phyloP scores from a whole-genome alignment of 1,284 basidiomycete species.

The Kalmanozyma brasiliensis region DNA sequence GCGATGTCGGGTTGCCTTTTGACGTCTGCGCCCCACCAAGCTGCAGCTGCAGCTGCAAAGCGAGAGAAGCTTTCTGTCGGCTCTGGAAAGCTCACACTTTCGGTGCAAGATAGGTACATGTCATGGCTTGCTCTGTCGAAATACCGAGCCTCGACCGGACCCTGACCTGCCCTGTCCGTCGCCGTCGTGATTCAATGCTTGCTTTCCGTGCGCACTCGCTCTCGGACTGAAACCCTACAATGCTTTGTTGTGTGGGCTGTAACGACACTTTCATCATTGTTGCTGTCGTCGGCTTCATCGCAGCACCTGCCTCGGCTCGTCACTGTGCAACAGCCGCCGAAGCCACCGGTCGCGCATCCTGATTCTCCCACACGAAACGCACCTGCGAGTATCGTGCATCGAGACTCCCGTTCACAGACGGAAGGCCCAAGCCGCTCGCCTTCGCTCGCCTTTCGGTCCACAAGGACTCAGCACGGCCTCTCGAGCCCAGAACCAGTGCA shows the following conservation, averaged over 20 bases:
- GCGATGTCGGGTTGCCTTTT: background rate
- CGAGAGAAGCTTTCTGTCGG: background rate
- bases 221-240: slow-evolving; percentile 5
- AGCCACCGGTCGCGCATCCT: slow-evolving; percentile 24
- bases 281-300: slow-evolving; percentile 5
- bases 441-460: slow-evolving; percentile 4
- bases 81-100: slow-evolving; percentile 18
- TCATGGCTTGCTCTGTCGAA: slow-evolving; percentile 14
- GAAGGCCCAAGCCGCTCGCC: background rate
- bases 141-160: slow-evolving; percentile 34
- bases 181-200: background rate
- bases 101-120: slow-evolving; percentile 6
- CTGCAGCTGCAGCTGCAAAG: background rate
- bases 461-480: too few relatives aligned
- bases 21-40: slow-evolving; percentile 4
- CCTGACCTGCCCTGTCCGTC: too few relatives aligned
- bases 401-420: slow-evolving; percentile 1
- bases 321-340: too few relatives aligned
- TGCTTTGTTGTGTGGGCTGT: slow-evolving; percentile 27
- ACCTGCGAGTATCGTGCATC: slow-evolving; percentile 8
- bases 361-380: slow-evolving; percentile 20
- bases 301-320: background rate
- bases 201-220: slow-evolving; percentile 1
- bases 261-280: background rate
- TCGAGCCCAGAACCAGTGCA: too few relatives aligned